A percentile compares a stretch with the other conserved stretches of the same genome.
These are phyloP conservation scores for Lactarius tabidus DNA, from an alignment of 768 basidiomycete species.

Conservation along the genomic window DNA sequence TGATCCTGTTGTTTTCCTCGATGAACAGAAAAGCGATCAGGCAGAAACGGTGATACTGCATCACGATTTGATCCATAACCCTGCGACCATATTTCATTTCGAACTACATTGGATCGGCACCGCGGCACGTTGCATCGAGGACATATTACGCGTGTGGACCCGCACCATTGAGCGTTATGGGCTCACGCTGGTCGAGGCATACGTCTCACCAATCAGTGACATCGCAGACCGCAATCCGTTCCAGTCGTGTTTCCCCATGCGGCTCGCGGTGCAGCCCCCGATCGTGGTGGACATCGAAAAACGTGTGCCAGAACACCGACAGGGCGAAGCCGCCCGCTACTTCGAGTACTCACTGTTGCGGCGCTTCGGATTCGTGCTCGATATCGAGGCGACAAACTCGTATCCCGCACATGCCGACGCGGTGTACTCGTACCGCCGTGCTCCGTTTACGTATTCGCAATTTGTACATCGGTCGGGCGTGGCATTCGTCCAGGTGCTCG, in stretches of 20 bases:
- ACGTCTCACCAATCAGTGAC: slow-evolving; percentile 87
- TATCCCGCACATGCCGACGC: slow-evolving; percentile 83
- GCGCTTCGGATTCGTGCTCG: slow-evolving; percentile 77
- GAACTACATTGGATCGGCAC: slow-evolving; percentile 97
- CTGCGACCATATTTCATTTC: slow-evolving; percentile 92
- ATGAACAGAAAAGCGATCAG: slow-evolving; percentile 70
- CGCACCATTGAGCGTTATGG: slow-evolving; percentile 85
- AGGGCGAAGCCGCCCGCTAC: slow-evolving; percentile 51
- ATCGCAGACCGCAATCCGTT: slow-evolving; percentile 84
- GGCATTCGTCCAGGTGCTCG: slow-evolving; percentile 86
- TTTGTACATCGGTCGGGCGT: slow-evolving; percentile 89
- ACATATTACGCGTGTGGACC: slow-evolving; percentile 77
- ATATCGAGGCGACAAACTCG: slow-evolving; percentile 70
- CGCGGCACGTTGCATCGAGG: slow-evolving; percentile 87
- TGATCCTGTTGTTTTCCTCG: not conserved
- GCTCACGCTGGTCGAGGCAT: slow-evolving; percentile 87
- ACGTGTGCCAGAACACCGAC: slow-evolving; percentile 62
- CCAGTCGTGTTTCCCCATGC: slow-evolving; percentile 84
- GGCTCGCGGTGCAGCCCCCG: slow-evolving; percentile 73
- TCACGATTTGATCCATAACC: slow-evolving; percentile 94
- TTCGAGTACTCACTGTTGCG: slow-evolving; percentile 78
- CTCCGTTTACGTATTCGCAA: slow-evolving; percentile 77
- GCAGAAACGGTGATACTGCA: slow-evolving; percentile 87
- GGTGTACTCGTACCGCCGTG: slow-evolving; percentile 83
- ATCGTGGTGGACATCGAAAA: slow-evolving; percentile 60